These are phyloP conservation scores for Penicillium janthinellum DNA, from an alignment of 2,329 filamentous ascomycete species.

Conservation along the genomic window DNA sequence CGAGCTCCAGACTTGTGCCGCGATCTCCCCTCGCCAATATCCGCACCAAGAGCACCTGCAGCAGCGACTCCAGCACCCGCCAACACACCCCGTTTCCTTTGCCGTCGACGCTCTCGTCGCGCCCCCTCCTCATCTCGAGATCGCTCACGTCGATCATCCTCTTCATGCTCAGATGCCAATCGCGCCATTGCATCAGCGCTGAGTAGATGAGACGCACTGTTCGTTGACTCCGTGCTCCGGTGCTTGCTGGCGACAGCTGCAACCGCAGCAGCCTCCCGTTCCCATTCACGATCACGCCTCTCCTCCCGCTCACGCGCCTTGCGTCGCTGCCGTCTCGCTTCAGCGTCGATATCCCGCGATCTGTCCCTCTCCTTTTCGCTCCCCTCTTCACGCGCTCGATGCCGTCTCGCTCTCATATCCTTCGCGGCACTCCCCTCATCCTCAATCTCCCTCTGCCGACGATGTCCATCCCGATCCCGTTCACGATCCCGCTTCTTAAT, in stretches of 20 bases:
- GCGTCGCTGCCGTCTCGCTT: conserved; percentile 31
- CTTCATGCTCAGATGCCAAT: conserved; percentile 64
- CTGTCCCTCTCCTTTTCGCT: conserved; percentile 20
- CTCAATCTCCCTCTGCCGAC: conserved; percentile 30
- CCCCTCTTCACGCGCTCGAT: conserved; percentile 20
- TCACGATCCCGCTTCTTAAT: conserved; percentile 37
- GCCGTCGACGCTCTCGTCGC: conserved; percentile 29
- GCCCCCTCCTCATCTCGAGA: conserved; percentile 39
- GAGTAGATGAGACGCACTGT: conserved; percentile 48
- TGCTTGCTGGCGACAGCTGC: conserved; percentile 36
- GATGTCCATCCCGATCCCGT: conserved; percentile 38
- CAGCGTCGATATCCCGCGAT: conserved; percentile 22
- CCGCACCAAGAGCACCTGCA: conserved; percentile 17
- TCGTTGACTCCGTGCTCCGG: conserved; percentile 46
- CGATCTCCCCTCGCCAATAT: conserved; percentile 33
- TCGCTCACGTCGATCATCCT: conserved; percentile 51
- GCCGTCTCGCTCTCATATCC: conserved; percentile 21
- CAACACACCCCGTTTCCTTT: conserved; percentile 31
- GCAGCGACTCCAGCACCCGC: conserved; percentile 18
- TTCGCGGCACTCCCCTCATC: conserved; percentile 32
- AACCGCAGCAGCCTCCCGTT: conserved; percentile 18
- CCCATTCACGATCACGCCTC: conserved; percentile 25
- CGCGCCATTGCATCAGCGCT: conserved; percentile 63
- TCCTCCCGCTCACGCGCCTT: conserved; percentile 21
- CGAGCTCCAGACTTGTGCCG: conserved; percentile 57